These are phyloP conservation scores for Globisporangium yorkense DNA, from an alignment of 352 stramenopile genomes.

Conservation along the genomic window DNA sequence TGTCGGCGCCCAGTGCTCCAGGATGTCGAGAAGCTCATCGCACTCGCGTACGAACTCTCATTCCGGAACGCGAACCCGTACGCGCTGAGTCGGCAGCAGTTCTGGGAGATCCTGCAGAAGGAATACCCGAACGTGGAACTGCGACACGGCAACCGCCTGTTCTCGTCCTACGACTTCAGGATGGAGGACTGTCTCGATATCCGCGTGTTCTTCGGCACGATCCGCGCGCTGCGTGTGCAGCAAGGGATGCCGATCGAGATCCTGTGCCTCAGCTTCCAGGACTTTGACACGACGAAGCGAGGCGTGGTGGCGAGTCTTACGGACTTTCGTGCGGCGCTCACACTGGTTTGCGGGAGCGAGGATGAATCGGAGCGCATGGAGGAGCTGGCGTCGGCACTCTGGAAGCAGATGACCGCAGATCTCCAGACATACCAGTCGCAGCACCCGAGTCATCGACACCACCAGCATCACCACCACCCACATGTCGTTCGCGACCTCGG, in stretches of 20 bases:
- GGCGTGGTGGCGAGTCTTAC: conserved; percentile 15
- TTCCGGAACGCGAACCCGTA: conserved; percentile 27
- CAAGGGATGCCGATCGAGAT: conserved; percentile 48
- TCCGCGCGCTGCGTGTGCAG: conserved; percentile 50
- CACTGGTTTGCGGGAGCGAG: conserved; percentile 37
- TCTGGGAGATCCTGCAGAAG: conserved; percentile 33
- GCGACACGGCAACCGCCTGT: conserved; percentile 45
- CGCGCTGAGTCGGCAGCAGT: conserved; percentile 40
- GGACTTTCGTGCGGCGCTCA: conserved; percentile 21
- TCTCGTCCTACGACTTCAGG: conserved; percentile 50
- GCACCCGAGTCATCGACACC: neutral
- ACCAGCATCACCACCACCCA: neutral
- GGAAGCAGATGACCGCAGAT: conserved; percentile 16
- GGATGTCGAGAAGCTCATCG: conserved; percentile 60
- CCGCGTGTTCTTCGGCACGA: conserved; percentile 40
- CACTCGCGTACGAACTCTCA: conserved; percentile 41
- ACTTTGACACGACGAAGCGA: conserved; percentile 38
- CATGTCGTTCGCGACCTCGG: neutral
- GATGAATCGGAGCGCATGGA: conserved; percentile 31
- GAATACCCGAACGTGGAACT: conserved; percentile 44
- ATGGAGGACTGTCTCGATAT: conserved; percentile 47
- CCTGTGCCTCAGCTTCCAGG: conserved; percentile 29
- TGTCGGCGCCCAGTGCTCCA: conserved; percentile 53
- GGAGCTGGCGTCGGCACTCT: conserved; percentile 14
- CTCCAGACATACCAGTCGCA: neutral